A percentile compares a stretch with the other conserved stretches of the same genome.
Evolutionary conservation across 2,329 filamentous ascomycete species (phyloP).

Genomic region (Xylariaceae sp.): DNA sequence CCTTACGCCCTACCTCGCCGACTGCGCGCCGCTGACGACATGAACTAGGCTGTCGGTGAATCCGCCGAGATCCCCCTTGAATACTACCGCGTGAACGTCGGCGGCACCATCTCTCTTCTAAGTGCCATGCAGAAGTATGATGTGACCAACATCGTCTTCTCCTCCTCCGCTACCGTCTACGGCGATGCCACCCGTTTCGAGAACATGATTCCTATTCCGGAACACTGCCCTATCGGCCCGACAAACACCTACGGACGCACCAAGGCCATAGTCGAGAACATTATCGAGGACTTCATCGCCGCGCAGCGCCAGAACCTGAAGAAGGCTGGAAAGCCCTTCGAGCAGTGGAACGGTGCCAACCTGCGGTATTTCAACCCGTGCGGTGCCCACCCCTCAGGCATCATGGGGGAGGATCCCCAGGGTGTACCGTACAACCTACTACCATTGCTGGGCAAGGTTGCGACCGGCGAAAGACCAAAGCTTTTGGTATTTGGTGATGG

Average conservation of each 20-base stretch:
- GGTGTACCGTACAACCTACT: constrained; percentile 95
- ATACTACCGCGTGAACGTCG: constrained; percentile 97
- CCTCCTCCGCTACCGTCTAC: constrained; percentile 96
- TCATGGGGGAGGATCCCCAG: constrained; percentile 98
- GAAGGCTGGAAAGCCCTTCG: constrained; percentile 75
- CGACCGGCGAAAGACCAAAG: constrained; percentile 92
- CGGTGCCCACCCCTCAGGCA: constrained; percentile 88
- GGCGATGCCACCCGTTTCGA: constrained; percentile 94
- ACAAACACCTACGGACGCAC: constrained; percentile 98
- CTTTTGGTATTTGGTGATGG: constrained; percentile 92
- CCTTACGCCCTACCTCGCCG: constrained; percentile 2
- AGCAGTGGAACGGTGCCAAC: constrained; percentile 90
- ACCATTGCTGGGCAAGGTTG: constrained; percentile 91
- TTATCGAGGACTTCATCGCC: constrained; percentile 89
- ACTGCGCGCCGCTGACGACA: constrained; percentile 21
- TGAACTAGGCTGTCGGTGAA: constrained; percentile 83
- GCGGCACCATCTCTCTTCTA: constrained; percentile 85
- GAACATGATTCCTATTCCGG: constrained; percentile 98
- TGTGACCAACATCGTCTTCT: constrained; percentile 97
- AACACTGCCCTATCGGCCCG: constrained; percentile 91
- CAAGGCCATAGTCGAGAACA: constrained; percentile 86
- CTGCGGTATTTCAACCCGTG: constrained; percentile 98
- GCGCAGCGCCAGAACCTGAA: constrained; percentile 81
- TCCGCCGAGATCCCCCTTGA: constrained; percentile 91
- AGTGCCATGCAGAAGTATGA: constrained; percentile 86